Base-by-base conservation (phyloP, 2,329 filamentous ascomycete species). In the Sporothrix protearum region DNA sequence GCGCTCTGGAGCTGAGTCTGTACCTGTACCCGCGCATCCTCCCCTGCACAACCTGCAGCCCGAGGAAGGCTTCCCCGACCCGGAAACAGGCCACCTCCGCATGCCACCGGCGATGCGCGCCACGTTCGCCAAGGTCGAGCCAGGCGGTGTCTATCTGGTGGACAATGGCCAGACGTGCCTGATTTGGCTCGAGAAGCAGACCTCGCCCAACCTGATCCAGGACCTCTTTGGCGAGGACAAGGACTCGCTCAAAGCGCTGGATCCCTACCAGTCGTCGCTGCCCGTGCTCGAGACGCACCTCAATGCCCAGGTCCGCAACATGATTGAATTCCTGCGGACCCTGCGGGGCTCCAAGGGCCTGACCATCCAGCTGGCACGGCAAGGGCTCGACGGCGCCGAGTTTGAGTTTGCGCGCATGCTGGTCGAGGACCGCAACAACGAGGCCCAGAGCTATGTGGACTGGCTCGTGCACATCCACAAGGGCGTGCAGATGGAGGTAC, bases 371-470 rank as follows among this genome's bases (percentile, higher is more conserved):
- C 85, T 99, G 64, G 96, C 96, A 8, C 84, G 96, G 72, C 96
- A 98, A 81, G 94, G 94, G 0, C 85, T 98, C 3, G 96, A 99
- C 78, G 96, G 96, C 0, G 93, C 94, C 2, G 96, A 99, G 80
- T 98, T 94, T 77, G 96, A 99, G 81, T 99, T 98, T 83, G 96
- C 96, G 8, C 86, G 94, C 69, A 85, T 96, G 81, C 81, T 99
- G 75, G 89, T 97, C 42, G 96, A 99, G 82, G 96, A 99, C 79
- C 88, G 96, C 75, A 98, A 98, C 80, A 97, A 97, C 76, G 96
- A 99, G 83, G 96, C 96, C 47, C 94, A 97, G 82, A 97, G 92
- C 79, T 99, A 98, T 81, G 96, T 98, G 45, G 96, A 99, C 82
- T 99, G 96, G 96, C 85, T 99, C 77, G 96, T 99, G 72, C 92